phyloP scores from a whole-genome alignment of 1,139 yeast genomes.

The Yamadazyma songkhlaensis region DNA sequence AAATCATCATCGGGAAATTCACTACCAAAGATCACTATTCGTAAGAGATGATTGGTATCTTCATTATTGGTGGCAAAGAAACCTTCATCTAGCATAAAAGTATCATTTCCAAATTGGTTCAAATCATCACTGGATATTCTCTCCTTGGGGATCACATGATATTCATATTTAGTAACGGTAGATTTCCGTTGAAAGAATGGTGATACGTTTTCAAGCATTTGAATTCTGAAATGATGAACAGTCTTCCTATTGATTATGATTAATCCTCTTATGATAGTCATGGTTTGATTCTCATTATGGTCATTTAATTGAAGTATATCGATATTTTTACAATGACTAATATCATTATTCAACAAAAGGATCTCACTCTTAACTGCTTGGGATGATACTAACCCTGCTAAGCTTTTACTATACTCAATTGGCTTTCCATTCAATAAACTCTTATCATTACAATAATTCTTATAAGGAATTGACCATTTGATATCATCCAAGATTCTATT shows the following conservation, averaged over 20 bases:
- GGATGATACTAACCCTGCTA: slow-evolving; percentile 19
- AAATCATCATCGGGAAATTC: slow-evolving; percentile 25
- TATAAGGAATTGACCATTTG: slow-evolving; percentile 38
- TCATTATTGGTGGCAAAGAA: slow-evolving; percentile 18
- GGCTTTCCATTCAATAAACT: slow-evolving; percentile 32
- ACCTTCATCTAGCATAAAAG: slow-evolving; percentile 31
- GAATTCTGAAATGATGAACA: slow-evolving; percentile 32
- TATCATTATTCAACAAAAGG: slow-evolving; percentile 31
- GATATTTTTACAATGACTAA: slow-evolving; percentile 27
- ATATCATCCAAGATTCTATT: slow-evolving; percentile 68
- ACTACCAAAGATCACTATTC: slow-evolving; percentile 29
- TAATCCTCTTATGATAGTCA: slow-evolving; percentile 34
- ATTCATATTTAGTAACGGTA: slow-evolving; percentile 32
- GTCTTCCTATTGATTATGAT: slow-evolving; percentile 19
- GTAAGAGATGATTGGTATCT: slow-evolving; percentile 22
- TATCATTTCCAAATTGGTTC: slow-evolving; percentile 10
- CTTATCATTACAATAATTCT: slow-evolving; percentile 14
- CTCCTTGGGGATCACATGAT: slow-evolving; percentile 28
- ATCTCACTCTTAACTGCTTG: slow-evolving; percentile 15
- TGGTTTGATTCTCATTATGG: slow-evolving; percentile 20
- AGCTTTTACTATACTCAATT: slow-evolving; percentile 31
- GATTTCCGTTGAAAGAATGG: slow-evolving; percentile 17
- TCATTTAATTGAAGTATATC: slow-evolving; percentile 18
- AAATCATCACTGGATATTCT: slow-evolving; percentile 28
- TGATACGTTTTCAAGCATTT: slow-evolving; percentile 25